These are phyloP conservation scores for Penicillium malachiteum DNA, from an alignment of 495 filamentous ascomycete species.

Conservation along the genomic window DNA sequence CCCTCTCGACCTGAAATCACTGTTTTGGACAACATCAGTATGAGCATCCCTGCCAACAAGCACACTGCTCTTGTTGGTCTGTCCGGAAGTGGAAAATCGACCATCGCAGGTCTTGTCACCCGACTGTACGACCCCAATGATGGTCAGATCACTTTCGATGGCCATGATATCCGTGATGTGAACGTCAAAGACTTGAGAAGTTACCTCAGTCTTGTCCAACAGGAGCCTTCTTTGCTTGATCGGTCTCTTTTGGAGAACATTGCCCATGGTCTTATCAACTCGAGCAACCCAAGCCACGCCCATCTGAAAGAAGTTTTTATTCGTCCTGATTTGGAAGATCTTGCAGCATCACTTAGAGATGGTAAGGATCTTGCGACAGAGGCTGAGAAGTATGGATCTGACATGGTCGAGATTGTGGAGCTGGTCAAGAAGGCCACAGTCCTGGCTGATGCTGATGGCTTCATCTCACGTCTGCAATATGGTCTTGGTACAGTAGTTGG, in stretches of 20 bases:
- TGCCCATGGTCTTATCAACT: constrained; percentile 61
- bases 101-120: constrained; percentile 55
- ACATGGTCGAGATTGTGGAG: constrained; percentile 38
- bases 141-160: constrained; percentile 53
- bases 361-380: constrained; percentile 35
- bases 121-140: constrained; percentile 49
- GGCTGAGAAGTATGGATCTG: constrained; percentile 28
- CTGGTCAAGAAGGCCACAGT: constrained; percentile 38
- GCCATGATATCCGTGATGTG: constrained; percentile 50
- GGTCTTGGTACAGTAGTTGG: constrained; percentile 55
- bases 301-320: constrained; percentile 38
- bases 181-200: constrained; percentile 58
- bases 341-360: constrained; percentile 33
- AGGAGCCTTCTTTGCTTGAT: constrained; percentile 64
- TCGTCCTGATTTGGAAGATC: constrained; percentile 25
- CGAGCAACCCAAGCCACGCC: constrained; percentile 43
- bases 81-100: constrained; percentile 73
- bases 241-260: constrained; percentile 71
- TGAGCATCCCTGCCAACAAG: constrained; percentile 56
- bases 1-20: constrained; percentile 60
- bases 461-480: constrained; percentile 47
- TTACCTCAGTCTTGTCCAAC: constrained; percentile 62
- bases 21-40: constrained; percentile 48
- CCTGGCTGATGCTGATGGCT: constrained; percentile 44
- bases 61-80: constrained; percentile 66